Evolutionary conservation across 2,329 filamentous ascomycete genomes (phyloP), one percentile per base, ranked within the genome.

Genomic region (Trematosphaeria pertusa): DNA sequence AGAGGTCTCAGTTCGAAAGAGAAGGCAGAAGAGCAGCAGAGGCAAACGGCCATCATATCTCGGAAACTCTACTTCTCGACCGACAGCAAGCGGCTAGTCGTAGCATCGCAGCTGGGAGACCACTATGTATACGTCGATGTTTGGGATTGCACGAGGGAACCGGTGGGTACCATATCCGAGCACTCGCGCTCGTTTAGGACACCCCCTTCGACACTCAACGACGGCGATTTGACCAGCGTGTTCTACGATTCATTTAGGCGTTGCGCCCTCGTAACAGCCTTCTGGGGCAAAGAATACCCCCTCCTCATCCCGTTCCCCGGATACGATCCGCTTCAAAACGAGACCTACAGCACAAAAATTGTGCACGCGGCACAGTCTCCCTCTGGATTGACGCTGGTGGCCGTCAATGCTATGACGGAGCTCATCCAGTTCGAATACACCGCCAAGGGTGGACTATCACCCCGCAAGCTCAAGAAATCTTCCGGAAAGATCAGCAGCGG

Each of bases 361-460:
- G 54, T 71, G 4, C 61, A 69, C 33, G 67, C 66, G 7, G 65
- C 68, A 10, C 69, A 71, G 44, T 71, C 68, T 4, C 66, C 67
- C 3, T 68, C 65, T 3, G 67, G 66, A 7, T 45, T 54, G 4
- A 58, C 58, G 6, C 67, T 69, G 30, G 51, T 60, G 7, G 55
- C 66, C 26, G 61, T 62, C 30, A 72, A 71, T 41, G 61, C 65
- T n/a, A 67, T 66, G 61, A 66, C 61, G 5, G 66, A 72, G 32
- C 62, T 71, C n/a, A 62, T 69, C 22, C 51, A 71, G 36, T 70
- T 69, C 37, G 62, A 71, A 33, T 64, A 64, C 41, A 69, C 58
- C 17, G 34, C 61, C 31, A 64, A 60, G 43, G 62, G 61, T 4
- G 51, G 50, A 3, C 51, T 71, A 5, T 61, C 55, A 9, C 58